These are phyloP conservation scores for Fusarium xylarioides DNA, from an alignment of 2,329 filamentous ascomycete genomes.

Conservation along the genomic window DNA sequence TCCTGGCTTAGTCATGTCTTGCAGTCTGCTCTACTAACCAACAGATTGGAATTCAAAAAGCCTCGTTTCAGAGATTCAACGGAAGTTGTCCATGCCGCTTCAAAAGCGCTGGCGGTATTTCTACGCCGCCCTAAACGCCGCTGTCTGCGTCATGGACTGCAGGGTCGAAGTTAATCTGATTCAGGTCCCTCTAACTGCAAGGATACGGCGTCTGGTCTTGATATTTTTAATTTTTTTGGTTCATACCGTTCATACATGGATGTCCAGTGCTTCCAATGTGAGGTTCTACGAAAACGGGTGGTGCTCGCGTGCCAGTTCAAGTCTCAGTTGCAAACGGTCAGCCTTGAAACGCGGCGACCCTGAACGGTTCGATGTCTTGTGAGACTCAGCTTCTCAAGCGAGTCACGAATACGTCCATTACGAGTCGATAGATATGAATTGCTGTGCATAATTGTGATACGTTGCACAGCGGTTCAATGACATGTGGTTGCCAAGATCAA, in stretches of 20 bases:
- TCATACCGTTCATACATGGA: neutral
- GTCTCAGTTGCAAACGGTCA: conserved; percentile 1
- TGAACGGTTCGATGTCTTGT: neutral
- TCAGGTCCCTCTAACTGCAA: conserved; percentile 13
- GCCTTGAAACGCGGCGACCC: neutral
- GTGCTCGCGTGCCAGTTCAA: conserved; percentile 32
- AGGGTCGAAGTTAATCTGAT: conserved; percentile 21
- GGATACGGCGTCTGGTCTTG: neutral
- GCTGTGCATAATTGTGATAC: conserved; percentile 14
- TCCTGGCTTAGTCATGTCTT: conserved; percentile 15
- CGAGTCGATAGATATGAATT: neutral
- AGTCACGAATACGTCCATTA: neutral
- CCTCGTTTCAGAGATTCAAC: conserved; percentile 31
- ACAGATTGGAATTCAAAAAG: conserved; percentile 23
- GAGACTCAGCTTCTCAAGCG: neutral
- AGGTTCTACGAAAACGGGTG: conserved; percentile 12
- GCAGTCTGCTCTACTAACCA: conserved; percentile 18
- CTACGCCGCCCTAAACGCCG: conserved; percentile 26
- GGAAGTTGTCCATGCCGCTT: conserved; percentile 23
- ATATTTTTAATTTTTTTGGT: neutral
- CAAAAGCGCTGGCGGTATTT: conserved; percentile 8
- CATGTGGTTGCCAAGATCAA: conserved; percentile 23
- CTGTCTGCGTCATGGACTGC: conserved; percentile 27
- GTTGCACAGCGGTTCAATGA: conserved; percentile 12
- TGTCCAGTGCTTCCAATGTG: neutral